Percentiles rank a stretch among this genome's conserved stretches.
Conservation (phyloP, 106 monocot species). For the Platanthera zijinensis region DNA sequence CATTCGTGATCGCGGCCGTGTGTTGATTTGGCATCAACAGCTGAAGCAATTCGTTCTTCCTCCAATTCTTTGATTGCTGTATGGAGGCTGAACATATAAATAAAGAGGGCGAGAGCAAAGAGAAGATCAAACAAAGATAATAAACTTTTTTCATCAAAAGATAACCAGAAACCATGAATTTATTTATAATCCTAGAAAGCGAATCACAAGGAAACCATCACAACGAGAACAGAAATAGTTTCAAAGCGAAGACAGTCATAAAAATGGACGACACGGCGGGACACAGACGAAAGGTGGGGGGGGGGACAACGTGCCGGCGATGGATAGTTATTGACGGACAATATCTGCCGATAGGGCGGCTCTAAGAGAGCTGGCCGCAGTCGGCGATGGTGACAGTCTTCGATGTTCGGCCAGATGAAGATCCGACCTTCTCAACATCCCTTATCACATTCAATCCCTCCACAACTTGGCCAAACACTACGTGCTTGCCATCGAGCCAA, state of each 20-base stretch:
- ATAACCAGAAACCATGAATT: too few species aligned
- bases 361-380: slow-evolving; percentile 49
- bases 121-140: too few species aligned
- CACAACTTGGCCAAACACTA: slow-evolving; percentile 62
- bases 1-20: too few species aligned
- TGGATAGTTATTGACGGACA: not conserved
- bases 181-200: too few species aligned
- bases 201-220: too few species aligned
- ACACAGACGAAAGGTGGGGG: not conserved
- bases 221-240: not conserved
- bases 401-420: slow-evolving; percentile 26
- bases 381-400: slow-evolving; percentile 39
- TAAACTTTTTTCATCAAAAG: too few species aligned
- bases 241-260: not conserved
- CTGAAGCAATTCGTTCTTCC: too few species aligned
- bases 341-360: not conserved
- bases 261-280: not conserved
- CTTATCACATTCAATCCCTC: slow-evolving; percentile 50
- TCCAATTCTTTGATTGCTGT: too few species aligned
- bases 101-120: too few species aligned
- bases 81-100: too few species aligned
- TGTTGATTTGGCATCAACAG: too few species aligned
- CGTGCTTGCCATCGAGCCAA: slow-evolving; percentile 76
- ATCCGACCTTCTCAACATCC: slow-evolving; percentile 47
- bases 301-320: not conserved